These are phyloP conservation scores for Manihot esculenta DNA, from an alignment of 441 rosid genomes.

Conservation along the genomic window DNA sequence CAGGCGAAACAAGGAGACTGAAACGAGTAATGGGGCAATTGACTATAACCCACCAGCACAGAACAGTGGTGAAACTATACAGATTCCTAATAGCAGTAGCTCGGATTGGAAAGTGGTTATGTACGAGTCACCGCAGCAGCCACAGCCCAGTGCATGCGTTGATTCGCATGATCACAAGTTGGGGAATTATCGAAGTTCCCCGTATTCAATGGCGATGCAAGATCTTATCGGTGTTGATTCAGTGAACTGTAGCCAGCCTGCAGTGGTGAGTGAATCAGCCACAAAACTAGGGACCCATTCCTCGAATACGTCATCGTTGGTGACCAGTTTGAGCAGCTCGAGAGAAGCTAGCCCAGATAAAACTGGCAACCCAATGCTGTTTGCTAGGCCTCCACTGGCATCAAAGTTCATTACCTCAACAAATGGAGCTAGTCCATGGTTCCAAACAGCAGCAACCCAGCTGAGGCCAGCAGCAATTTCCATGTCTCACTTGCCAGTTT, in stretches of 20 bases:
- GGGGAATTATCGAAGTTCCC: constrained; percentile 30
- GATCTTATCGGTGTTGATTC: constrained; percentile 49
- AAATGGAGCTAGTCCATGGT: constrained; percentile 40
- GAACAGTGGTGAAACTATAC: constrained; percentile 24
- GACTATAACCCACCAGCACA: constrained; percentile 22
- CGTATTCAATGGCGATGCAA: constrained; percentile 41
- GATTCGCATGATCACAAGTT: constrained; percentile 40
- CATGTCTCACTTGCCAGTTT: constrained; percentile 65
- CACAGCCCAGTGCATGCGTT: constrained; percentile 11
- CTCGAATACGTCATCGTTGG: constrained; percentile 57
- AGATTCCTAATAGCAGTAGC: constrained; percentile 22
- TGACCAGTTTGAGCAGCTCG: constrained; percentile 60
- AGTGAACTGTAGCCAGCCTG: constrained; percentile 31
- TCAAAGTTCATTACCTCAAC: constrained; percentile 48
- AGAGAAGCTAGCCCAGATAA: constrained; percentile 70
- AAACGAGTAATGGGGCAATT: constrained; percentile 25
- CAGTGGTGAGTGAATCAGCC: constrained; percentile 34
- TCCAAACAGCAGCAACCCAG: constrained; percentile 43
- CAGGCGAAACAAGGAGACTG: constrained; percentile 45
- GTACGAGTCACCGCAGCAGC: constrained; percentile 36
- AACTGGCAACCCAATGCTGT: constrained; percentile 35
- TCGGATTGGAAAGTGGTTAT: constrained; percentile 48
- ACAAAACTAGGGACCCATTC: constrained; percentile 37
- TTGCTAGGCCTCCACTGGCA: constrained; percentile 54
- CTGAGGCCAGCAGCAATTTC: constrained; percentile 48